A percentile compares a stretch with the other conserved stretches of the same genome.
These are phyloP conservation scores for Pseudocercospora crystallina DNA, from an alignment of 2,329 filamentous ascomycete genomes.

Conservation along the genomic window DNA sequence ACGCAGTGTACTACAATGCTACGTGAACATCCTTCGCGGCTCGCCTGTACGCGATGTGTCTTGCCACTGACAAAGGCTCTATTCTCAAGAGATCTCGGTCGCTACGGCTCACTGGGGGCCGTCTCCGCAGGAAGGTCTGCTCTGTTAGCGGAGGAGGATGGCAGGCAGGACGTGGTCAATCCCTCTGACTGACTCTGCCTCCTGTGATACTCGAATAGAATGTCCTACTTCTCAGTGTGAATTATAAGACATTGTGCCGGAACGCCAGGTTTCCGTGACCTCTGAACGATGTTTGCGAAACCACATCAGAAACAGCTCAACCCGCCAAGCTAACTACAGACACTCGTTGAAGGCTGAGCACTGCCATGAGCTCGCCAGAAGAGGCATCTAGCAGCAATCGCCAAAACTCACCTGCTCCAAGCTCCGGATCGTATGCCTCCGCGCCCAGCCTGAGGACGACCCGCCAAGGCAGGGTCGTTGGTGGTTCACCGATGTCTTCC, in stretches of 20 bases:
- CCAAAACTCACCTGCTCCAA: too few relatives aligned
- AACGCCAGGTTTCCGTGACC: neutral
- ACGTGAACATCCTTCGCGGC: neutral
- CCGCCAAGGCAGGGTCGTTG: neutral
- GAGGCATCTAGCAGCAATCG: too few relatives aligned
- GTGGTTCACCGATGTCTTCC: neutral
- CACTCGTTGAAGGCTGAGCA: too few relatives aligned
- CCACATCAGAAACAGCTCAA: too few relatives aligned
- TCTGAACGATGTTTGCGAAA: neutral
- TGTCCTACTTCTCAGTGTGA: too few relatives aligned
- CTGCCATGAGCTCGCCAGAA: too few relatives aligned
- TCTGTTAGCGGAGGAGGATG: conserved; percentile 2
- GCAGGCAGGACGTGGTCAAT: neutral
- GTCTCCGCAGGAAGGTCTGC: neutral
- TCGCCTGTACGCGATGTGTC: neutral
- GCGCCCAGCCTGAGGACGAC: too few relatives aligned
- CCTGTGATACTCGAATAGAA: too few relatives aligned
- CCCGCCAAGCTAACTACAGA: too few relatives aligned
- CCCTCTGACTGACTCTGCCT: too few relatives aligned
- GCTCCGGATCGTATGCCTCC: too few relatives aligned
- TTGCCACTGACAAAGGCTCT: neutral
- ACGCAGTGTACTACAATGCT: too few relatives aligned
- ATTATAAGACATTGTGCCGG: neutral
- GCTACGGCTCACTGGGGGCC: neutral
- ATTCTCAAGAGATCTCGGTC: conserved; percentile 3